These are phyloP conservation scores for Fagus sylvatica DNA, from an alignment of 306 rosid species.

Conservation along the genomic window DNA sequence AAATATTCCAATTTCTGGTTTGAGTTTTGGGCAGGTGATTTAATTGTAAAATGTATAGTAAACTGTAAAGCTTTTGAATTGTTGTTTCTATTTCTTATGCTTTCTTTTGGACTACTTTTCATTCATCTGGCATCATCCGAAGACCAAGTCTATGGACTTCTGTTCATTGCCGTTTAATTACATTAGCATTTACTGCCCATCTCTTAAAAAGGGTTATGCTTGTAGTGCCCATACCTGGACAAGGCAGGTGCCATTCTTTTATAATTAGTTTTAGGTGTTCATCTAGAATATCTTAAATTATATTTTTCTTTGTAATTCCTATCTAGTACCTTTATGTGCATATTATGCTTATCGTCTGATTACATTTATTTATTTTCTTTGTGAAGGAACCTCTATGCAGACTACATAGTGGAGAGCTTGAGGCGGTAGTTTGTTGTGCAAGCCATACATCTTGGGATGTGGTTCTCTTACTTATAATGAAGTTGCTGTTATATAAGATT, in stretches of 20 bases:
- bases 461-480: not conserved
- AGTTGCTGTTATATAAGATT: constrained; percentile 13
- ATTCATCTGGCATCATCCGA: not conserved
- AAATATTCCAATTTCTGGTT: not conserved
- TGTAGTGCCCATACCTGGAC: not conserved
- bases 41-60: not conserved
- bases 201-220: not conserved
- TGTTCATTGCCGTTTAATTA: not conserved
- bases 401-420: constrained; percentile 92
- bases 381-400: constrained; percentile 82
- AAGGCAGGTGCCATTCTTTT: not conserved
- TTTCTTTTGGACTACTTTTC: not conserved
- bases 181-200: not conserved
- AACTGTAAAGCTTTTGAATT: not conserved
- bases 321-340: not conserved
- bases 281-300: not conserved
- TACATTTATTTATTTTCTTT: not conserved
- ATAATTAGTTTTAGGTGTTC: not conserved
- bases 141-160: not conserved
- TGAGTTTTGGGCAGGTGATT: not conserved
- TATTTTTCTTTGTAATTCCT: not conserved
- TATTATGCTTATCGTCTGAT: not conserved
- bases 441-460: constrained; percentile 12
- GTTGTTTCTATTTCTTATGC: not conserved
- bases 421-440: constrained; percentile 69